Percentiles rank a stretch among this genome's conserved stretches.
phyloP scores from a whole-genome alignment of 225 moss, liverwort and hornwort species.

The Ulota crispa region DNA sequence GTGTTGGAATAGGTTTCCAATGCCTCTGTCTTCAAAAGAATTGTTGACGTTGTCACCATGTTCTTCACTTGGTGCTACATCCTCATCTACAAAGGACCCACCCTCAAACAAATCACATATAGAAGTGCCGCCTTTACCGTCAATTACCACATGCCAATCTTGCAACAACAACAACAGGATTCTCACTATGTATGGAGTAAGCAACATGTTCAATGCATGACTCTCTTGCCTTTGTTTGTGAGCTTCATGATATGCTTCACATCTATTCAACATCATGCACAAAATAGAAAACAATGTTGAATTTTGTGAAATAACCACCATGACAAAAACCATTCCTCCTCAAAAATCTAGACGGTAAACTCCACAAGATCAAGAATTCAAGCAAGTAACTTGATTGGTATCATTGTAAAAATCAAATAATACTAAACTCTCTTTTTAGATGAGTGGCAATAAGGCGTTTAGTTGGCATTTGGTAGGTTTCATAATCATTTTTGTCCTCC shows the following conservation, averaged over 20 bases:
- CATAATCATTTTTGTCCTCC: no score
- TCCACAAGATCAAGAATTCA: background rate
- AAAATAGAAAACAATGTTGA: background rate
- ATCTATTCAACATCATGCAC: background rate
- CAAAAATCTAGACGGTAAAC: background rate
- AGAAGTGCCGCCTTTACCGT: conserved; percentile 43
- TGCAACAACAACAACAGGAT: conserved; percentile 62
- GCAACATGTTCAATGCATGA: conserved; percentile 28
- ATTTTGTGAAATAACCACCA: background rate
- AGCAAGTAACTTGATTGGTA: no score
- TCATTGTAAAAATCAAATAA: no score
- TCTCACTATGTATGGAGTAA: conserved; percentile 60
- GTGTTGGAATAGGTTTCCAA: conserved; percentile 33
- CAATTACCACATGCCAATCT: conserved; percentile 46
- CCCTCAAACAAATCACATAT: conserved; percentile 42
- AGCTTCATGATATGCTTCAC: conserved; percentile 59
- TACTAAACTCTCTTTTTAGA: no score
- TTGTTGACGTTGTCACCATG: background rate
- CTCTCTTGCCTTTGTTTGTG: conserved; percentile 58
- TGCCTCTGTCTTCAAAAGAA: conserved; percentile 57
- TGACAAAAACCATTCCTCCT: background rate
- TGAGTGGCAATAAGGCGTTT: no score
- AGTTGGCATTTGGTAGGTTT: no score
- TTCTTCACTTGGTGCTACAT: conserved; percentile 1
- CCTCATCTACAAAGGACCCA: conserved; percentile 51